These are phyloP conservation scores for Ascochyta lentis DNA, from an alignment of 2,329 filamentous ascomycete genomes.

Conservation along the genomic window DNA sequence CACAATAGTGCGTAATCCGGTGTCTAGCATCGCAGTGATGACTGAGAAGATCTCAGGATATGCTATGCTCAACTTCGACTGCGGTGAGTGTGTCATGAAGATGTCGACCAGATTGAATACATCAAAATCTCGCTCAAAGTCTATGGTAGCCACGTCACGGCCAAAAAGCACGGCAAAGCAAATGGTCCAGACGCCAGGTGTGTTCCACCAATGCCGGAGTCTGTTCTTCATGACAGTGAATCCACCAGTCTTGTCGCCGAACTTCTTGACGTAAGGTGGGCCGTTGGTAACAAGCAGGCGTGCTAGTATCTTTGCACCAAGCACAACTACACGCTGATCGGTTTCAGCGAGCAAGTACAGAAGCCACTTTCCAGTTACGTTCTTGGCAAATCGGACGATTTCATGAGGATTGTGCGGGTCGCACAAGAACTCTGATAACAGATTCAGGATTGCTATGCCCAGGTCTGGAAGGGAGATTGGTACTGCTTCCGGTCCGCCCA, in stretches of 20 bases:
- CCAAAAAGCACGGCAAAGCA: slow-evolving; percentile 90
- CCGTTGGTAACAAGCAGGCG: slow-evolving; percentile 85
- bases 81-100: slow-evolving; percentile 60
- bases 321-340: slow-evolving; percentile 80
- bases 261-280: slow-evolving; percentile 80
- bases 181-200: slow-evolving; percentile 83
- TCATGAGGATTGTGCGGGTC: slow-evolving; percentile 70
- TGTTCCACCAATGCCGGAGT: slow-evolving; percentile 86
- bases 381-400: slow-evolving; percentile 87
- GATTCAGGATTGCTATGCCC: slow-evolving; percentile 74
- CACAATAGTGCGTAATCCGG: slow-evolving; percentile 69
- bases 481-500: slow-evolving; percentile 22
- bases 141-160: slow-evolving; percentile 75
- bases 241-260: slow-evolving; percentile 83
- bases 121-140: slow-evolving; percentile 77
- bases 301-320: slow-evolving; percentile 82
- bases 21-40: slow-evolving; percentile 85
- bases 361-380: slow-evolving; percentile 97
- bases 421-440: slow-evolving; percentile 81
- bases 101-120: slow-evolving; percentile 75
- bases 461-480: slow-evolving; percentile 69
- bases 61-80: slow-evolving; percentile 65
- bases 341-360: slow-evolving; percentile 88
- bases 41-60: slow-evolving; percentile 81
- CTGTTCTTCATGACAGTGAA: slow-evolving; percentile 85